Conservation (phyloP, 768 basidiomycete genomes). For the Trametopsis cervina region DNA sequence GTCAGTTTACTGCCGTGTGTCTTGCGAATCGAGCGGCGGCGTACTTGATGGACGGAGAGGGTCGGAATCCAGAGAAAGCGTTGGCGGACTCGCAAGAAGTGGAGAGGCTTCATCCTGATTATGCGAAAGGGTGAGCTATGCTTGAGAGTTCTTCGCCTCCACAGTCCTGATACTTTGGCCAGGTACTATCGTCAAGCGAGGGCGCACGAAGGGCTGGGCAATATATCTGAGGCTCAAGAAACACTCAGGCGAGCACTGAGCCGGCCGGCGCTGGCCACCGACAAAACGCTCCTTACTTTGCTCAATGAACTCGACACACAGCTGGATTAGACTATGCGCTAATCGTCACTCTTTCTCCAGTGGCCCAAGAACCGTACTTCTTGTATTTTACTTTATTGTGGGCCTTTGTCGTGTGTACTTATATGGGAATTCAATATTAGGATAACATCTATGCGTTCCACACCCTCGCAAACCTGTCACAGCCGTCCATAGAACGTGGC, state of each 20-base stretch:
- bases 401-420: too few relatives aligned
- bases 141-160: background rate
- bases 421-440: too few relatives aligned
- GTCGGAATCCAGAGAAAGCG: constrained; percentile 22
- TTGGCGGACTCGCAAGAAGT: constrained; percentile 24
- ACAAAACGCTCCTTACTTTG: background rate
- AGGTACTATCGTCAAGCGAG: constrained; percentile 29
- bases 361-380: too few relatives aligned
- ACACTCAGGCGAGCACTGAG: constrained; percentile 21
- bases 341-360: too few relatives aligned
- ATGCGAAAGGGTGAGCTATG: constrained; percentile 27
- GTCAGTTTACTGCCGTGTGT: constrained; percentile 24
- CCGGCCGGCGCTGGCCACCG: constrained; percentile 15
- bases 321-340: background rate
- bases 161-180: background rate
- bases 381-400: too few relatives aligned
- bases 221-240: constrained; percentile 20
- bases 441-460: too few relatives aligned
- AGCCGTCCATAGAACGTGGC: too few relatives aligned
- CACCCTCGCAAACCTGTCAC: too few relatives aligned
- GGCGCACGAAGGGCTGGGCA: constrained; percentile 18
- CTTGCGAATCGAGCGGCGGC: constrained; percentile 27
- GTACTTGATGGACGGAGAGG: constrained; percentile 22
- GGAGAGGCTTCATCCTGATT: constrained; percentile 20
- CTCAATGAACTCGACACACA: background rate